Percentiles rank a stretch among this genome's conserved stretches.
These are phyloP conservation scores for Mortierella sp. DNA, from an alignment of 371 early-diverging fungal genomes.

Conservation along the genomic window DNA sequence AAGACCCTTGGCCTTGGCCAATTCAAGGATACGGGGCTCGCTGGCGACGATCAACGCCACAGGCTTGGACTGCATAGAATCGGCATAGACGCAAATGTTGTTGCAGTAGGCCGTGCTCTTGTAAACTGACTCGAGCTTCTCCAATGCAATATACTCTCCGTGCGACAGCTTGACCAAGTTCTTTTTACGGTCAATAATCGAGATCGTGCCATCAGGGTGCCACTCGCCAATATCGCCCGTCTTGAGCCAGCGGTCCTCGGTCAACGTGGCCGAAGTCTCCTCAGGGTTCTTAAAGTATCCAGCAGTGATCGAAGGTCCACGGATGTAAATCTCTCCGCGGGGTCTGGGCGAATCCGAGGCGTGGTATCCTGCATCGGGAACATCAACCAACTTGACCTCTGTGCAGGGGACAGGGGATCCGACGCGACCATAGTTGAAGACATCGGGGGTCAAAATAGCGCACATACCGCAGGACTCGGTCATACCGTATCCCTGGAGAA, in stretches of 20 bases:
- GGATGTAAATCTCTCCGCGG: constrained; percentile 91
- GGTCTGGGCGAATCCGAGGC: constrained; percentile 72
- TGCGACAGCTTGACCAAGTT: constrained; percentile 88
- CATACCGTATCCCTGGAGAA: constrained; percentile 94
- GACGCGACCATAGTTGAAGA: constrained; percentile 70
- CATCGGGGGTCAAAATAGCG: constrained; percentile 70
- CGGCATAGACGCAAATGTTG: constrained; percentile 91
- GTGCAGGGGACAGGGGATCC: constrained; percentile 88
- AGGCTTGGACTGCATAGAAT: constrained; percentile 71
- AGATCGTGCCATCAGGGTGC: constrained; percentile 73
- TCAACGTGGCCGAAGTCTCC: constrained; percentile 80
- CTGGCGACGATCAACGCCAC: constrained; percentile 82
- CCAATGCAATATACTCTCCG: constrained; percentile 98
- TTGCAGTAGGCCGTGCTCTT: constrained; percentile 78
- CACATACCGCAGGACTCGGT: constrained; percentile 72
- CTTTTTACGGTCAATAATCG: constrained; percentile 89
- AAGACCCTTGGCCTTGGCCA: constrained; percentile 49
- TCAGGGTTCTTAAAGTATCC: constrained; percentile 86
- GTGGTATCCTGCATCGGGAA: constrained; percentile 82
- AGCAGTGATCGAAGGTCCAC: constrained; percentile 81
- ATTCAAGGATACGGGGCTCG: constrained; percentile 56
- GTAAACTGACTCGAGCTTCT: constrained; percentile 96
- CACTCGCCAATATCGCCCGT: constrained; percentile 96
- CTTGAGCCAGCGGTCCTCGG: constrained; percentile 91
- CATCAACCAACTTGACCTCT: constrained; percentile 91